Evolutionary conservation across 1,139 yeast genomes (phyloP).

Genomic region (Pichia sp.): DNA sequence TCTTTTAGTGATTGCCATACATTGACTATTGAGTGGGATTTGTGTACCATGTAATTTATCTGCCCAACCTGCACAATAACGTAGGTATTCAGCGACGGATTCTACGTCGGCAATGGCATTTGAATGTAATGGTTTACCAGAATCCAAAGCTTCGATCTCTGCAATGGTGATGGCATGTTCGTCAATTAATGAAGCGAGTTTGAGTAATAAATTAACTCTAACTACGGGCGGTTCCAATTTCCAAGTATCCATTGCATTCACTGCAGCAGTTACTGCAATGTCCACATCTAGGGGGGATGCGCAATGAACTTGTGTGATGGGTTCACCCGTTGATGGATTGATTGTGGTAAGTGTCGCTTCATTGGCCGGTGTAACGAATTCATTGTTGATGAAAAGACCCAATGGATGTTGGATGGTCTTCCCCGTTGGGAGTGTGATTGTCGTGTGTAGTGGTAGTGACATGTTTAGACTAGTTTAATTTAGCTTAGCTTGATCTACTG

Average conservation of each 20-base stretch:
- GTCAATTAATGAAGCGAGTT: constrained; percentile 48
- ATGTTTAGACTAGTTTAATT: no score
- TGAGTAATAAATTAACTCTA: constrained; percentile 38
- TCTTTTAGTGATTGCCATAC: constrained; percentile 70
- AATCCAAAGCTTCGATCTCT: constrained; percentile 52
- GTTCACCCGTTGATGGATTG: constrained; percentile 48
- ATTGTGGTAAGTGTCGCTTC: constrained; percentile 39
- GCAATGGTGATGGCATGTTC: constrained; percentile 41
- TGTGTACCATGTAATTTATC: constrained; percentile 63
- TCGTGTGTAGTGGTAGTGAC: constrained; percentile 7
- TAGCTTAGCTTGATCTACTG: no score
- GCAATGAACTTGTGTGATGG: constrained; percentile 42
- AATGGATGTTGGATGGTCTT: constrained; percentile 37
- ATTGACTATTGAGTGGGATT: constrained; percentile 58
- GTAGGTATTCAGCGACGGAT: constrained; percentile 51
- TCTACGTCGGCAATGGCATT: constrained; percentile 57
- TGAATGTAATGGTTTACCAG: constrained; percentile 50
- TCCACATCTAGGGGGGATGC: constrained; percentile 61
- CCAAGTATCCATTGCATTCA: constrained; percentile 58
- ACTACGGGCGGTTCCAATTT: constrained; percentile 36
- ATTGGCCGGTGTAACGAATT: constrained; percentile 36
- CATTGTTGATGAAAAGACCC: constrained; percentile 52
- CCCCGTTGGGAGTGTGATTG: constrained; percentile 25
- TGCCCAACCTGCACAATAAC: constrained; percentile 82
- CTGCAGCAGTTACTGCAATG: constrained; percentile 68